phyloP scores from a whole-genome alignment of 805 yeast genomes.

The Saturnispora diversa region DNA sequence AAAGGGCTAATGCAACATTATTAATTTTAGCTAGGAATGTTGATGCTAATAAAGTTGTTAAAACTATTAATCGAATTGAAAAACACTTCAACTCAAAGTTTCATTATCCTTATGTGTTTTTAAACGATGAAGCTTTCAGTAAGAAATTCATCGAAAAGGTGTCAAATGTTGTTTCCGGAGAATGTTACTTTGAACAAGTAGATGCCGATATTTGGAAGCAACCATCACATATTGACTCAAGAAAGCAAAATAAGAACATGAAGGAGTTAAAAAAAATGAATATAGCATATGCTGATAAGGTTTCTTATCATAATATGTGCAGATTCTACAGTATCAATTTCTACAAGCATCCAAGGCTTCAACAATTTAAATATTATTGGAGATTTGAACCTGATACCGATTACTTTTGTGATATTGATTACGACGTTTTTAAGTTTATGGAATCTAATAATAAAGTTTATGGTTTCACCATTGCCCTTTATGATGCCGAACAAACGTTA shows the following conservation, averaged over 20 bases:
- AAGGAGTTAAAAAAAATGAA: conserved; percentile 28
- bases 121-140: conserved; percentile 63
- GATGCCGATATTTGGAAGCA: conserved; percentile 41
- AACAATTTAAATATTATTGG: conserved; percentile 67
- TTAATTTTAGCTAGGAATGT: conserved; percentile 63
- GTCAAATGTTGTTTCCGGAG: conserved; percentile 33
- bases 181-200: conserved; percentile 43
- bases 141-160: conserved; percentile 46
- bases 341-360: conserved; percentile 54
- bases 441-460: conserved; percentile 57
- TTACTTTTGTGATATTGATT: conserved; percentile 60
- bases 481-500: conserved; percentile 62
- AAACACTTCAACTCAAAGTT: conserved; percentile 57
- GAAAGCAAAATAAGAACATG: conserved; percentile 31
- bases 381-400: conserved; percentile 68
- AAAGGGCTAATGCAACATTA: conserved; percentile 68
- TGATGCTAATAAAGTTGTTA: conserved; percentile 42
- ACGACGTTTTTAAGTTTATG: conserved; percentile 73
- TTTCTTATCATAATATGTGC: conserved; percentile 79
- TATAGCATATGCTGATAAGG: conserved; percentile 51
- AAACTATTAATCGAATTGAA: conserved; percentile 56
- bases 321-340: conserved; percentile 64
- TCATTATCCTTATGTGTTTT: conserved; percentile 71
- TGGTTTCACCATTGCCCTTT: conserved; percentile 63
- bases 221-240: conserved; percentile 36